phyloP scores from a whole-genome alignment of 495 filamentous ascomycete genomes.

The Mytilinidion resinicola region DNA sequence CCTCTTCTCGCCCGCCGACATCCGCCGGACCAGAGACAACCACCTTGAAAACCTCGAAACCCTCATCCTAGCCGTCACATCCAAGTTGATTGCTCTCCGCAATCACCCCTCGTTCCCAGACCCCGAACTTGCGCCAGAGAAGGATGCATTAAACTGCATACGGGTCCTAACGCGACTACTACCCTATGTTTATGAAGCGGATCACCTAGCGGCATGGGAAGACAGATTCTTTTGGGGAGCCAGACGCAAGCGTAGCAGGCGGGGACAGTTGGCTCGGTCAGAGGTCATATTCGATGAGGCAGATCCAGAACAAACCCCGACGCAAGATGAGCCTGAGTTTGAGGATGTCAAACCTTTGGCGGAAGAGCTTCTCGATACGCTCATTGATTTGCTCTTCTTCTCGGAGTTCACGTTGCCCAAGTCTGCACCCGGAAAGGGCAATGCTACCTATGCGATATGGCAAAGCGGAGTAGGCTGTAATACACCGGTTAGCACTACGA shows the following conservation, averaged over 20 bases:
- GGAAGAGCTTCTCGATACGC: constrained; percentile 87
- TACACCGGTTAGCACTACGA: constrained; percentile 76
- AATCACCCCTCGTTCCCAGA: constrained; percentile 89
- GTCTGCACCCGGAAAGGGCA: constrained; percentile 59
- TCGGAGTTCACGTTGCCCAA: constrained; percentile 77
- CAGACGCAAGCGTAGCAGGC: constrained; percentile 56
- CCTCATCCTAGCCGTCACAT: constrained; percentile 72
- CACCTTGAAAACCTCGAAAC: constrained; percentile 88
- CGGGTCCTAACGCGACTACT: constrained; percentile 85
- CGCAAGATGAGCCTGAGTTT: constrained; percentile 52
- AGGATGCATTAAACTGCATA: constrained; percentile 88
- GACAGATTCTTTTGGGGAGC: constrained; percentile 86
- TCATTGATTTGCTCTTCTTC: constrained; percentile 88
- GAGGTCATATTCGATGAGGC: constrained; percentile 86
- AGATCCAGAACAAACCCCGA: constrained; percentile 41
- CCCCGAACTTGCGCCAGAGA: constrained; percentile 78
- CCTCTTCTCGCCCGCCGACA: constrained; percentile 88
- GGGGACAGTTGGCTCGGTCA: constrained; percentile 47
- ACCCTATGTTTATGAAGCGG: constrained; percentile 88
- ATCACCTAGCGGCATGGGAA: constrained; percentile 81
- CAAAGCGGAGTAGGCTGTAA: constrained; percentile 96
- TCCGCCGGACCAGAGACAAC: constrained; percentile 81
- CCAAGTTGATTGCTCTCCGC: constrained; percentile 71
- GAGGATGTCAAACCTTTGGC: constrained; percentile 83
- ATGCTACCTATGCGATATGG: constrained; percentile 93